A percentile compares a stretch with the other conserved stretches of the same genome.
These are phyloP conservation scores for Salix arbutifolia DNA, from an alignment of 345 rosid species.

Conservation along the genomic window DNA sequence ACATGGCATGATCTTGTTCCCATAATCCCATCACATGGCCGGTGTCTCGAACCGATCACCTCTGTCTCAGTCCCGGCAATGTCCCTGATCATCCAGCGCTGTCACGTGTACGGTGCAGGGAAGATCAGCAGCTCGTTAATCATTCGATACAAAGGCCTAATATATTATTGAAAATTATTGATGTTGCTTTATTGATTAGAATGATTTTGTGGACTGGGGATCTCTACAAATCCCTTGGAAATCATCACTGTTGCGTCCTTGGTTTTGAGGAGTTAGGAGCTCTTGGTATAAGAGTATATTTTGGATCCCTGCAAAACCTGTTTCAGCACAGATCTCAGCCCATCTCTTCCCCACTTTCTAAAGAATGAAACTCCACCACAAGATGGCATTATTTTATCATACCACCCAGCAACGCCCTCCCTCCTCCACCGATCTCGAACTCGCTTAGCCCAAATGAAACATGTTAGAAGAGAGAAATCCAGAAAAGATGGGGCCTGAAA, in stretches of 20 bases:
- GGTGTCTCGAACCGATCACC: no score
- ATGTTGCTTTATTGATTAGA: no score
- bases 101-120: no score
- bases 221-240: no score
- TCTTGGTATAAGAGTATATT: no score
- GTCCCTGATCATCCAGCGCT: no score
- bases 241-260: no score
- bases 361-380: neutral
- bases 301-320: neutral
- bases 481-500: conserved; percentile 34
- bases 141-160: no score
- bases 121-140: no score
- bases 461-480: neutral
- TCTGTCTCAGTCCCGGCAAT: neutral
- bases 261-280: no score
- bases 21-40: neutral
- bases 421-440: neutral
- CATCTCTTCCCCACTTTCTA: neutral
- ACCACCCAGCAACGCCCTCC: neutral
- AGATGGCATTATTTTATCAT: neutral
- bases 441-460: neutral
- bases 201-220: no score
- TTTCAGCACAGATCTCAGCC: neutral
- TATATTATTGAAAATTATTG: no score
- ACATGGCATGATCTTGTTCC: conserved; percentile 7